Evolutionary conservation across 306 rosid genomes (phyloP).

Genomic region (Mucuna pruriens): DNA sequence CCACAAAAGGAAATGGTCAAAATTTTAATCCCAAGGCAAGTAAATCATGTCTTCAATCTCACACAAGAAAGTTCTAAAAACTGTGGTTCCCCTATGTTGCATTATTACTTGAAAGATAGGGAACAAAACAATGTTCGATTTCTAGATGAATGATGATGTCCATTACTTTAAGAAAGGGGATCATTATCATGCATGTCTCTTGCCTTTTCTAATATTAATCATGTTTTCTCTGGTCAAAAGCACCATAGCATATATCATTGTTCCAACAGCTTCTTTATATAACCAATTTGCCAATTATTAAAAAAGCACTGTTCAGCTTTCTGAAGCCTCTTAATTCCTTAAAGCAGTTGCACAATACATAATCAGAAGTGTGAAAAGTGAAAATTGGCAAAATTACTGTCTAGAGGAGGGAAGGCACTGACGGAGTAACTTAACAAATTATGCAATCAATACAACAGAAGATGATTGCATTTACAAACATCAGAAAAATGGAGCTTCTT

Average conservation of each 20-base stretch:
- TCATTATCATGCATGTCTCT: background rate
- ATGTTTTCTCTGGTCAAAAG: slow-evolving; percentile 20
- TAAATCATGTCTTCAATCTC: background rate
- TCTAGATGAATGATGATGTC: background rate
- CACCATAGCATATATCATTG: background rate
- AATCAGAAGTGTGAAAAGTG: background rate
- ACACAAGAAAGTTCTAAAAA: background rate
- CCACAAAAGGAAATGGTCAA: background rate
- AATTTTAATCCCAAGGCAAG: background rate
- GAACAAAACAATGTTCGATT: background rate
- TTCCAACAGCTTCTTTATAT: slow-evolving; percentile 2
- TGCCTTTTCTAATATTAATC: background rate
- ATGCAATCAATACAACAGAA: background rate
- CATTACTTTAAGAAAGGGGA: slow-evolving; percentile 8
- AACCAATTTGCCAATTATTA: background rate
- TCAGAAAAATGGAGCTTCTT: background rate
- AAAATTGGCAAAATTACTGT: background rate
- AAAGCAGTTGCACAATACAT: background rate
- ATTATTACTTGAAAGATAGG: background rate
- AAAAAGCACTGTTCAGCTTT: background rate
- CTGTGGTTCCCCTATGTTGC: background rate
- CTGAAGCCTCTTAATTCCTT: background rate
- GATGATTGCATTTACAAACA: background rate
- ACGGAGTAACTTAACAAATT: background rate
- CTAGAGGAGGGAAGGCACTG: background rate